These are phyloP conservation scores for Dendrostoma leiphaemia DNA, from an alignment of 2,329 filamentous ascomycete genomes.

Conservation along the genomic window DNA sequence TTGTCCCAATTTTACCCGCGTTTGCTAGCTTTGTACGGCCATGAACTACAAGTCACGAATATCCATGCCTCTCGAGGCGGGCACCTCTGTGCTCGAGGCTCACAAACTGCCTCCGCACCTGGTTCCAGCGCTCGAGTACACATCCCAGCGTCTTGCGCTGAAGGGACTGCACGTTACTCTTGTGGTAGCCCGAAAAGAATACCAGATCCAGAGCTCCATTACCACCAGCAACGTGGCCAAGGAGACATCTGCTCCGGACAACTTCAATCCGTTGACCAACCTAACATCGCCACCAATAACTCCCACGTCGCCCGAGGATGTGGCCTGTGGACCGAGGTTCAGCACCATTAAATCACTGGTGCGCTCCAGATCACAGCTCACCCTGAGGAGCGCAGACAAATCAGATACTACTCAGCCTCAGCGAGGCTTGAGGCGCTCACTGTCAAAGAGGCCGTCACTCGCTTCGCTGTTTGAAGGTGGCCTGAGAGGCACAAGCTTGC, in stretches of 20 bases:
- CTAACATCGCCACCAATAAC: constrained; percentile 20
- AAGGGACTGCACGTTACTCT: constrained; percentile 57
- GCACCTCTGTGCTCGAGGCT: constrained; percentile 55
- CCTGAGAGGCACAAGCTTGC: constrained; percentile 14
- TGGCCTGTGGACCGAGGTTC: constrained; percentile 23
- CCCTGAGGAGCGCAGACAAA: constrained; percentile 23
- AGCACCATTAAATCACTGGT: constrained; percentile 38
- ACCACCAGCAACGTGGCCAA: not conserved
- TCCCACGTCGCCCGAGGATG: constrained; percentile 22
- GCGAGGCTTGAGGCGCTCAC: constrained; percentile 15
- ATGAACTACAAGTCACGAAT: constrained; percentile 56
- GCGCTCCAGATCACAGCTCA: constrained; percentile 34
- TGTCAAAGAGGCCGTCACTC: constrained; percentile 10
- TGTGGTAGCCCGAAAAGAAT: constrained; percentile 54
- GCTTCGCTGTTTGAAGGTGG: constrained; percentile 17
- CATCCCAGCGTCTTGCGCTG: constrained; percentile 52
- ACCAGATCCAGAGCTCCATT: constrained; percentile 44
- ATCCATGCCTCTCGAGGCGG: constrained; percentile 63
- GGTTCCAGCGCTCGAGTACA: constrained; percentile 55
- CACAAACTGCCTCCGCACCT: constrained; percentile 57
- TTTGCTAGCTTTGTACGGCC: not conserved
- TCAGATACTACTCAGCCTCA: constrained; percentile 23
- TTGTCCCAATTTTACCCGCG: not conserved
- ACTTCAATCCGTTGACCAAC: no score
- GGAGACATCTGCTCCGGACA: not conserved